Evolutionary conservation across 2,329 filamentous ascomycete genomes (phyloP), one percentile per base, ranked within the genome.

Genomic region (Eutypa lata): DNA sequence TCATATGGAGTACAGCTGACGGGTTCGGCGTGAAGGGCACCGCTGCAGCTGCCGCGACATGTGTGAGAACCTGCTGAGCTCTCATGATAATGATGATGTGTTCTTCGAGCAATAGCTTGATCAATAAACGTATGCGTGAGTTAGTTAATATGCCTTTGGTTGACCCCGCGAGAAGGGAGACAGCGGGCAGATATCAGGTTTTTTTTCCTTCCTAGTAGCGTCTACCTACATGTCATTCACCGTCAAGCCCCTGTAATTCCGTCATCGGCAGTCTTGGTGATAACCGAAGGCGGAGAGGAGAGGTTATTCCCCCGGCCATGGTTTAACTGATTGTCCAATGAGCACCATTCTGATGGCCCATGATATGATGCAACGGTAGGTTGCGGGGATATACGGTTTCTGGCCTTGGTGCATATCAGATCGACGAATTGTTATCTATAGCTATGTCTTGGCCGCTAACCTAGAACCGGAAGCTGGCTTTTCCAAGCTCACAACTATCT

Each of bases 1-100:
- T 26, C 11, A 53, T 43, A 6, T 16, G 35, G 14, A 65, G 38
- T 16, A 60, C 43, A 19, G 37, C 52, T 22, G 61, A 58, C 22
- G 61, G 62, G 47, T 65, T 55, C 16, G 62, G 59, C 1, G 54
- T 59, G 26, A 55, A 44, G 8, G 58, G 60, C 19, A 53, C 48
- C 31, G 59, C 55, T 19, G 51, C 52, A 38, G 52, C 13, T 3
- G 22, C 42, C 11, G 42, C 42, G 19, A 11, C 42, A 45, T 19
- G 42, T 11, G 42, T 14, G 22, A 45, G 21, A 19, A 45, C 5
- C 13, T 24, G 19, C 19, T 26, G 7, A 19, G 10, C 42, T 45
- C 22, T 45, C 42, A 45, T 45, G 16, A 38, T 16, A 7, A 14
- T 38, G 13, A 16, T 47, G 47, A 38, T 35, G 13, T n/a, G 21